Conservation (phyloP, 2,329 filamentous ascomycete genomes). For the Lachnellula occidentalis region DNA sequence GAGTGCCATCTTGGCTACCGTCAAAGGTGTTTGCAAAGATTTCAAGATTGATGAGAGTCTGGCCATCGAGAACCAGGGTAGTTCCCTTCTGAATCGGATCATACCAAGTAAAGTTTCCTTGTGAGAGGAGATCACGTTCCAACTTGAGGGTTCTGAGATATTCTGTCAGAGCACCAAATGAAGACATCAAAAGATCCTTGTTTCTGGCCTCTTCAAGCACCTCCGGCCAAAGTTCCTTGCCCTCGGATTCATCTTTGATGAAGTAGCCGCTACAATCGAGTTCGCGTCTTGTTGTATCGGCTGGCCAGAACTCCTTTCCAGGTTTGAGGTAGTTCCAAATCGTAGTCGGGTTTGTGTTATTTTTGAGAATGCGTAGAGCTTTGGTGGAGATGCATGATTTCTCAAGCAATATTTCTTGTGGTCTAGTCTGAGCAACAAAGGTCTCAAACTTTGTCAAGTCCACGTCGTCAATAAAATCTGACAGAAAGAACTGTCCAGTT, state of each 20-base stretch:
- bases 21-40: conserved; percentile 92
- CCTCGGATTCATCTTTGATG: conserved; percentile 44
- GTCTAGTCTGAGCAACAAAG: conserved; percentile 84
- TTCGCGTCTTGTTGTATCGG: conserved; percentile 75
- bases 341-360: conserved; percentile 86
- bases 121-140: conserved; percentile 78
- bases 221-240: conserved; percentile 67
- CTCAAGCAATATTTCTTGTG: conserved; percentile 83
- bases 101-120: conserved; percentile 88
- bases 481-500: conserved; percentile 91
- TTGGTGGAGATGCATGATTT: conserved; percentile 84
- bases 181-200: conserved; percentile 82
- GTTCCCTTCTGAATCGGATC: conserved; percentile 85
- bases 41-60: conserved; percentile 97
- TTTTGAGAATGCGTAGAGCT: conserved; percentile 87
- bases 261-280: conserved; percentile 80
- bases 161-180: conserved; percentile 80
- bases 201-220: conserved; percentile 65
- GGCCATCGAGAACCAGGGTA: conserved; percentile 87
- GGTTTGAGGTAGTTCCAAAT: conserved; percentile 94
- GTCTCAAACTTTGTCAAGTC: conserved; percentile 98
- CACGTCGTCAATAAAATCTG: conserved; percentile 83
- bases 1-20: conserved; percentile 75
- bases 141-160: conserved; percentile 86
- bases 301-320: conserved; percentile 83